Conservation (phyloP, 2,329 filamentous ascomycete genomes). For the Aspergillus sp. region DNA sequence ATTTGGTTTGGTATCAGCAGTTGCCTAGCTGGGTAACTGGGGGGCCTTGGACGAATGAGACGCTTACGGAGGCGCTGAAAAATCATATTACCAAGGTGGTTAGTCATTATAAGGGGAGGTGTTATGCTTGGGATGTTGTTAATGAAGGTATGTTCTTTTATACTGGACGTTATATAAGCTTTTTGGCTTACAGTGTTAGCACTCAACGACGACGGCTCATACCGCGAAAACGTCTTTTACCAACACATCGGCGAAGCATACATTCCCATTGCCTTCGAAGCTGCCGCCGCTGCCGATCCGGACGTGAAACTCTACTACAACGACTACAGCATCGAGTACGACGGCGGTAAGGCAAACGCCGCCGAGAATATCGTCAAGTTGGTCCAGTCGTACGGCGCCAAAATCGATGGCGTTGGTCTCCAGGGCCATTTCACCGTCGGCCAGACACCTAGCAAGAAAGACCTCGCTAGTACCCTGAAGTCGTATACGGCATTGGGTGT, state of each 20-base stretch:
- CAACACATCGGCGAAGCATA: conserved; percentile 39
- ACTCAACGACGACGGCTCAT: conserved; percentile 43
- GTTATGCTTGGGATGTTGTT: conserved; percentile 36
- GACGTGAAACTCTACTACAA: conserved; percentile 40
- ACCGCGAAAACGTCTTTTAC: conserved; percentile 37
- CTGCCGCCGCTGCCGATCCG: conserved; percentile 54
- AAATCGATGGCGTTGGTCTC: conserved; percentile 45
- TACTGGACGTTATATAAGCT: no score
- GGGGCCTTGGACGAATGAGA: conserved; percentile 51
- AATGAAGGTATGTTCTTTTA: conserved; percentile 25
- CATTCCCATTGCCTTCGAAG: conserved; percentile 41
- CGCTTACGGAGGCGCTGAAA: conserved; percentile 51
- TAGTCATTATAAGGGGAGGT: conserved; percentile 29
- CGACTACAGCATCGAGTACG: conserved; percentile 39
- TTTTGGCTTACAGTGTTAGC: conserved; percentile 13
- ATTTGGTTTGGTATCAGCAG: conserved; percentile 44
- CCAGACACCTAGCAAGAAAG: conserved; percentile 33
- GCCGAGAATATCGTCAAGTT: conserved; percentile 33
- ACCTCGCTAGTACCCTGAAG: conserved; percentile 33
- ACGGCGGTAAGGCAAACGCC: conserved; percentile 29
- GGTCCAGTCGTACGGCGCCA: conserved; percentile 30
- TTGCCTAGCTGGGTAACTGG: conserved; percentile 47
- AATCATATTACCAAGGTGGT: conserved; percentile 35
- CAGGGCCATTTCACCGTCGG: conserved; percentile 38
- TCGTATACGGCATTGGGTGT: conserved; percentile 36